phyloP scores from a whole-genome alignment of 2,329 filamentous ascomycete species.

The Fusarium palustre region DNA sequence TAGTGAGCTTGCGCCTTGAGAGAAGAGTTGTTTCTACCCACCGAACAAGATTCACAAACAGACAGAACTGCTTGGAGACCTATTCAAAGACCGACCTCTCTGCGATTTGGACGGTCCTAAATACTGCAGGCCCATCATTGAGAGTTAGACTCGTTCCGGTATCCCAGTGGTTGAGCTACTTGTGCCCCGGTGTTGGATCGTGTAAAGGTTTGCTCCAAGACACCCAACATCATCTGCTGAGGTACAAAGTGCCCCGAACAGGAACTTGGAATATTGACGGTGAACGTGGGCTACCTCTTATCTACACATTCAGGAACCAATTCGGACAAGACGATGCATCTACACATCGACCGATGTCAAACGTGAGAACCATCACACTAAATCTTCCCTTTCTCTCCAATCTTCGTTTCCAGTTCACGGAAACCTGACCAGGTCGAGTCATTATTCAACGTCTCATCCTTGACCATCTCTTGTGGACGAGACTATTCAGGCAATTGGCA shows the following conservation, averaged over 20 bases:
- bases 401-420: slow-evolving; percentile 25
- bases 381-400: slow-evolving; percentile 18
- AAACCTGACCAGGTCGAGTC: slow-evolving; percentile 21
- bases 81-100: slow-evolving; percentile 26
- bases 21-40: slow-evolving; percentile 22
- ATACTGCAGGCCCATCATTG: slow-evolving; percentile 23
- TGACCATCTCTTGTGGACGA: slow-evolving; percentile 2
- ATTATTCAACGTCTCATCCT: slow-evolving; percentile 16
- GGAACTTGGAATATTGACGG: slow-evolving; percentile 29
- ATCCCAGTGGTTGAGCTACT: slow-evolving; percentile 34
- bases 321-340: slow-evolving; percentile 44
- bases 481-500: slow-evolving; percentile 6
- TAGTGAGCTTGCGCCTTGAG: slow-evolving; percentile 38
- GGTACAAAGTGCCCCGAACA: slow-evolving; percentile 22
- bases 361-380: slow-evolving; percentile 44
- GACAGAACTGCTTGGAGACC: slow-evolving; percentile 30
- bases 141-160: slow-evolving; percentile 24
- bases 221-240: slow-evolving; percentile 12
- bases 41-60: slow-evolving; percentile 31
- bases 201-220: slow-evolving; percentile 30
- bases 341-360: slow-evolving; percentile 34
- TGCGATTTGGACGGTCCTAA: slow-evolving; percentile 30
- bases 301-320: slow-evolving; percentile 37
- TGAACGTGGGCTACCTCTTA: slow-evolving; percentile 22
- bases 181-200: slow-evolving; percentile 16